Evolutionary conservation across 495 filamentous ascomycete genomes (phyloP).

Genomic region (Massariosphaeria phaeospora): DNA sequence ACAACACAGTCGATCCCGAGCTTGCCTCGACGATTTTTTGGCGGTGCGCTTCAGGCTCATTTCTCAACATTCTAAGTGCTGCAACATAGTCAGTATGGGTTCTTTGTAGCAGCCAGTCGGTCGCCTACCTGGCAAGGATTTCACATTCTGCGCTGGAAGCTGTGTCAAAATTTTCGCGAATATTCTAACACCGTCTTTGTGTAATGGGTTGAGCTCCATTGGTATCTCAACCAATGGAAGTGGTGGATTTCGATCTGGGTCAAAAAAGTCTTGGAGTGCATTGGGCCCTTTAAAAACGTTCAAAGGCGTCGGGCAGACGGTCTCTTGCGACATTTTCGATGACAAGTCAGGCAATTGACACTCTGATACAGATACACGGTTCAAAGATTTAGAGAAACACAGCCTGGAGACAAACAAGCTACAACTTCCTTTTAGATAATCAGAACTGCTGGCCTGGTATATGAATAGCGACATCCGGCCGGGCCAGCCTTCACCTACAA

Average conservation of each 20-base stretch:
- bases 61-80: constrained; percentile 54
- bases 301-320: constrained; percentile 44
- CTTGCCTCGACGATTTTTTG: constrained; percentile 57
- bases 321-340: constrained; percentile 16
- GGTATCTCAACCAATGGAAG: constrained; percentile 59
- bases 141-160: constrained; percentile 61
- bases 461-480: background rate
- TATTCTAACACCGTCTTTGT: constrained; percentile 55
- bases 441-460: background rate
- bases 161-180: constrained; percentile 62
- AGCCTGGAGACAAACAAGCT: too few relatives aligned
- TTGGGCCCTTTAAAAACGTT: constrained; percentile 56
- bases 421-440: too few relatives aligned
- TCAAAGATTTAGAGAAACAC: too few relatives aligned
- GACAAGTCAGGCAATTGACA: background rate
- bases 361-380: too few relatives aligned
- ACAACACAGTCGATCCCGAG: constrained; percentile 59
- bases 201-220: constrained; percentile 51
- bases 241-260: constrained; percentile 53
- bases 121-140: constrained; percentile 54
- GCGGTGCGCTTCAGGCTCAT: constrained; percentile 38
- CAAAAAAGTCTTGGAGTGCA: constrained; percentile 53
- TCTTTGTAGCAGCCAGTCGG: too few relatives aligned
- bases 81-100: background rate
- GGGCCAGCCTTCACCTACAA: background rate